Evolutionary conservation across 169 alveolate species (phyloP).

Genomic region (Eimeria falciformis): DNA sequence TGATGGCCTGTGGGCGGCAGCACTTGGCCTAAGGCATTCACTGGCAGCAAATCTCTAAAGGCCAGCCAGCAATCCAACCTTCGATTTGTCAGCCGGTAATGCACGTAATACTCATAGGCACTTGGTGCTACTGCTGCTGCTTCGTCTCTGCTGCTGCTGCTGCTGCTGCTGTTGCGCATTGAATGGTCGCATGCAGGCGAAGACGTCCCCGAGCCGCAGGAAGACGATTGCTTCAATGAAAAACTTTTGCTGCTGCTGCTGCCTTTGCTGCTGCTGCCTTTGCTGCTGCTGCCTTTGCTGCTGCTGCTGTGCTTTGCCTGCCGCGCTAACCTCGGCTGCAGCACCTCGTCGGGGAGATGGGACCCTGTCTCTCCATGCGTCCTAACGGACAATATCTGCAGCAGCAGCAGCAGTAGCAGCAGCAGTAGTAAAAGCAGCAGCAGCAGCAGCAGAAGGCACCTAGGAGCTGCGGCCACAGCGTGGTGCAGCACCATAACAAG

Average conservation of each 20-base stretch:
- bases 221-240: not conserved
- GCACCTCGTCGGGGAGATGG: conserved; percentile 67
- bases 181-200: not conserved
- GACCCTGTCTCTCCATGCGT: conserved; percentile 73
- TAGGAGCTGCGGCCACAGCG: no score
- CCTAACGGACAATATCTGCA: conserved; percentile 71
- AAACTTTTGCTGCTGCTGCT: not conserved
- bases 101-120: conserved; percentile 74
- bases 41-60: conserved; percentile 60
- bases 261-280: conserved; percentile 45
- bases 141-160: conserved; percentile 38
- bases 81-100: conserved; percentile 70
- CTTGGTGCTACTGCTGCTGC: conserved; percentile 28
- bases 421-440: not conserved
- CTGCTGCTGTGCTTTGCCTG: conserved; percentile 11
- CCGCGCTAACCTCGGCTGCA: conserved; percentile 53
- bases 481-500: not conserved
- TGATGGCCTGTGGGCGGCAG: conserved; percentile 40
- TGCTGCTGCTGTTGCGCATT: not conserved
- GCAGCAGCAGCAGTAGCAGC: conserved; percentile 19
- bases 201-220: not conserved
- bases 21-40: conserved; percentile 49
- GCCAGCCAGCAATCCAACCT: conserved; percentile 74
- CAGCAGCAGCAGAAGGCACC: not conserved
- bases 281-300: conserved; percentile 18